Evolutionary conservation across 2,329 filamentous ascomycete species (phyloP).

Genomic region (Hypoxylon sp.): DNA sequence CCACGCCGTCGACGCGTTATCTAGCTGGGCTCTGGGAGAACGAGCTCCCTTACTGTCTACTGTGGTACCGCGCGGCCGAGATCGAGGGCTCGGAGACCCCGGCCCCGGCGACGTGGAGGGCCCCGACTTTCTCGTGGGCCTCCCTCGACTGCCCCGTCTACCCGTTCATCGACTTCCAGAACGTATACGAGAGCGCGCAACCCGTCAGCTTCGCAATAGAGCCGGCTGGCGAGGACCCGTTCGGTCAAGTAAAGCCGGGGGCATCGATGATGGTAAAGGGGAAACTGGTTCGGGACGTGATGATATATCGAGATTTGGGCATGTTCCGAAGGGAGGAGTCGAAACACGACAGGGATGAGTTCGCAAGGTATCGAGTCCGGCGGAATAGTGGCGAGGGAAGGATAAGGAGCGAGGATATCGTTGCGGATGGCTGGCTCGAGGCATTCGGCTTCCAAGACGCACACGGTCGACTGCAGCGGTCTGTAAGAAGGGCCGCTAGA

Average conservation of each 20-base stretch:
- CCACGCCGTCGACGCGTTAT: constrained; percentile 1
- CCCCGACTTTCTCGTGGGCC: constrained; percentile 22
- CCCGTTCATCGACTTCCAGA: neutral
- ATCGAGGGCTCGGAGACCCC: neutral
- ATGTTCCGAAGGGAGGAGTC: no score
- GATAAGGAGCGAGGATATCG: neutral
- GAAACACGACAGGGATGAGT: neutral
- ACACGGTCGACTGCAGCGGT: constrained; percentile 2
- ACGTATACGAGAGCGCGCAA: constrained; percentile 5
- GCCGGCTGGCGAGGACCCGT: constrained; percentile 10
- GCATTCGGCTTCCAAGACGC: constrained; percentile 12
- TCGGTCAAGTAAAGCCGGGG: constrained; percentile 5
- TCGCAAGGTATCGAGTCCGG: neutral
- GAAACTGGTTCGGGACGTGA: constrained; percentile 6
- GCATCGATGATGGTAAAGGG: constrained; percentile 11
- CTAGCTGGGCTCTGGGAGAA: constrained; percentile 23
- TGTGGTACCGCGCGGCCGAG: constrained; percentile 6
- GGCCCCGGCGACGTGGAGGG: constrained; percentile 1
- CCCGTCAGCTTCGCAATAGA: constrained; percentile 1
- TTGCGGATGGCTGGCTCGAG: constrained; percentile 13
- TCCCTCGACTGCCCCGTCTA: constrained; percentile 8
- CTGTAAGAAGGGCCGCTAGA: constrained; percentile 16
- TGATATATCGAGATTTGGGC: neutral
- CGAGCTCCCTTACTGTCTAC: constrained; percentile 9
- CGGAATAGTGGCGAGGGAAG: neutral